Evolutionary conservation across 805 yeast species (phyloP), one percentile per base, ranked within the genome.

Genomic region (Sugiyamaella boreocaroliniensis): DNA sequence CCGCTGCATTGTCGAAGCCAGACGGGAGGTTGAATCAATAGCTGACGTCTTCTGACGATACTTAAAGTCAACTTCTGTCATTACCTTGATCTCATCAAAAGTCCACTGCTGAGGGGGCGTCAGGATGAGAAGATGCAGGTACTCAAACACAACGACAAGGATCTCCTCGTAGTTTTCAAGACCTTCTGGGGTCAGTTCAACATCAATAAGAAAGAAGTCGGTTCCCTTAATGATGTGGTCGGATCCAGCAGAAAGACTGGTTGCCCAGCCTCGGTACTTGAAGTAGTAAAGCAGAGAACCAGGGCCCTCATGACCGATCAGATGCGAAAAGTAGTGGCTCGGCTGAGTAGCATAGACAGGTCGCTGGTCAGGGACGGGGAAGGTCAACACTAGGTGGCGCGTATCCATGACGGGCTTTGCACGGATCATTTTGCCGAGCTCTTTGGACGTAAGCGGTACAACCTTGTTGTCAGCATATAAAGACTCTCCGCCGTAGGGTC

Each of bases 231-330:
- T 76, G 58, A 80, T 76, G 50, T 65, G 71, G 47, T 64, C 61
- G 42, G 80, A 76, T 8, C 96, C 96, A 34, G 89, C 81, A 40
- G 89, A 80, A 49, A 92, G 74, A 15, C 79, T 83, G 59, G 80
- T 85, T 6, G 92, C 96, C 89, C 90, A 86, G 12, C 90, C 86
- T 57, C 77, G 72, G 34, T 71, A 65, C 69, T 89, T 92, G 58
- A 92, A 77, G 58, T 75, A 77, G 52, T 82, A 78, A 37, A 89
- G 73, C 16, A 92, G 67, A 1, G 97, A 89, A 1, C 98, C 98
- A 47, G 83, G 76, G 47, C 93, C 86, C 71, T 92, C 99, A 68
- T 92, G 98, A 42, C 98, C 98, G 47, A 92, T 71, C 50, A 93
- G 73, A 67, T 93, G 97, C 18, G 90, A 80, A 58, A 73, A 77